Percentiles rank a stretch among this genome's conserved stretches.
phyloP scores from a whole-genome alignment of 345 rosid species.

The Rhodamnia argentea region DNA sequence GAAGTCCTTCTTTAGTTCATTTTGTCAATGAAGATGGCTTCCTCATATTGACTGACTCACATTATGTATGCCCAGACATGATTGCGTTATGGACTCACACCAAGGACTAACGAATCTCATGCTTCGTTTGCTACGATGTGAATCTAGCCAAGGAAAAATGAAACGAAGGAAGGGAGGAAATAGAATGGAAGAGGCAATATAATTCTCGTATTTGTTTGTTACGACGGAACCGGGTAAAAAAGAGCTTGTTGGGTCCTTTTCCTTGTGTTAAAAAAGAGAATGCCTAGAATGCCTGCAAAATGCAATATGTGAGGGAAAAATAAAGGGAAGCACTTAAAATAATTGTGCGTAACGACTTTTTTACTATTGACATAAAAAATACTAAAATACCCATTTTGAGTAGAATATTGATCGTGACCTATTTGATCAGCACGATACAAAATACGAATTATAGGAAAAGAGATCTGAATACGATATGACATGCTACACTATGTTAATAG shows the following conservation, averaged over 20 bases:
- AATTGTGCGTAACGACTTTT: not conserved
- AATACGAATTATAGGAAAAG: not conserved
- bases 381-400: no score
- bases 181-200: not conserved
- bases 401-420: not conserved
- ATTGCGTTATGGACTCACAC: no score
- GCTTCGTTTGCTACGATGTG: not conserved
- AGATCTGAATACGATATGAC: not conserved
- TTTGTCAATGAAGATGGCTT: not conserved
- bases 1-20: not conserved
- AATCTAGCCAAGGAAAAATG: not conserved
- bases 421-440: not conserved
- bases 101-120: not conserved
- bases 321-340: not conserved
- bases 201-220: not conserved
- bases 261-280: not conserved
- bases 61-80: no score
- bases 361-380: not conserved
- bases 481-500: not conserved
- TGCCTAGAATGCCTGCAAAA: not conserved
- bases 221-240: not conserved
- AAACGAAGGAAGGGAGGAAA: not conserved
- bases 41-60: no score
- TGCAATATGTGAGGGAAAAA: not conserved
- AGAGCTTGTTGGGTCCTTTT: not conserved